Evolutionary conservation across 345 rosid species (phyloP).

Genomic region (Murraya koenigii): DNA sequence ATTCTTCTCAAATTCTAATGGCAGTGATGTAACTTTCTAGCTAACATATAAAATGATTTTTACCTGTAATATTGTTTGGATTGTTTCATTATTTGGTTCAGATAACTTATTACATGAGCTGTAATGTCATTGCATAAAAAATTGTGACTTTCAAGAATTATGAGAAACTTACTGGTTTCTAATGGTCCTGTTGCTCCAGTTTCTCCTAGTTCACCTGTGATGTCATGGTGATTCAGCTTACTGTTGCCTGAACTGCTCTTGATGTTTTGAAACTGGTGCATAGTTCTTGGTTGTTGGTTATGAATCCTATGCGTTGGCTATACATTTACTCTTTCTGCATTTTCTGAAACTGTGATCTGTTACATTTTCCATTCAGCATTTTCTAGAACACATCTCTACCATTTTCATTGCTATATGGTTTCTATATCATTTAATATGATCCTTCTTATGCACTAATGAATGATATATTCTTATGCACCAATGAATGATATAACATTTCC

Average conservation of each 20-base stretch:
- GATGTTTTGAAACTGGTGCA: slow-evolving; percentile 85
- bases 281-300: slow-evolving; percentile 5
- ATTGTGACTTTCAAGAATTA: background rate
- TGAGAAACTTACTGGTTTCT: background rate
- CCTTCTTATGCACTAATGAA: too few species aligned
- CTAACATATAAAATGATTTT: background rate
- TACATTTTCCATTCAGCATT: background rate
- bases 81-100: too few species aligned
- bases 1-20: background rate
- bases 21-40: background rate
- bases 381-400: background rate
- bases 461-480: too few species aligned
- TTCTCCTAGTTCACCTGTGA: slow-evolving; percentile 82
- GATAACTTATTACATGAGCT: too few species aligned
- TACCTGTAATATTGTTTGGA: background rate
- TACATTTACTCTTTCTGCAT: background rate
- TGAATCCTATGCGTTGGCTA: slow-evolving; percentile 8
- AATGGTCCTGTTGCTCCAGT: slow-evolving; percentile 39
- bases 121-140: background rate
- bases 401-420: background rate
- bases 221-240: slow-evolving; percentile 97
- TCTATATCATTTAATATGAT: background rate
- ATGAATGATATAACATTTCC: background rate
- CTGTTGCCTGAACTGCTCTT: slow-evolving; percentile 76
- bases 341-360: background rate